Evolutionary conservation across 2,329 filamentous ascomycete species (phyloP).

Genomic region (Epichloe gansuensis): DNA sequence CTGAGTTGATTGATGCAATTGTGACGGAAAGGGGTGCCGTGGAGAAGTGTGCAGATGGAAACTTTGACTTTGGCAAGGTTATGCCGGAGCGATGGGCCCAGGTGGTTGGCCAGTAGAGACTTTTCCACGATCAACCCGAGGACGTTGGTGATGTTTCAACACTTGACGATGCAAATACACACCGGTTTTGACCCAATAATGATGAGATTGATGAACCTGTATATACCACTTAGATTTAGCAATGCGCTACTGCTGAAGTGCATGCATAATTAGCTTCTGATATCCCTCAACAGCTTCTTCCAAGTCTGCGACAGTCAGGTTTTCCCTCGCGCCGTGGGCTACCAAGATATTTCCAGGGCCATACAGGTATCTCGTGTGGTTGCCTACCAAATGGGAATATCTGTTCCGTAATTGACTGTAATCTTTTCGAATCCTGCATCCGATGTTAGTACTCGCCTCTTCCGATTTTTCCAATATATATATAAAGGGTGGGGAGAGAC

Average conservation of each 20-base stretch:
- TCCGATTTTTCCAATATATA: background rate
- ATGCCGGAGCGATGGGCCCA: constrained; percentile 43
- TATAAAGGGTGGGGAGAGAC: background rate
- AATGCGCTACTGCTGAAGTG: constrained; percentile 24
- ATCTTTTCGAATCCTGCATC: constrained; percentile 60
- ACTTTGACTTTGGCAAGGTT: constrained; percentile 51
- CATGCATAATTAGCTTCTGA: constrained; percentile 53
- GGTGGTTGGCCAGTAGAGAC: constrained; percentile 9
- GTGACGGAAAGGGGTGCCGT: constrained; percentile 87
- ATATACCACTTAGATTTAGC: background rate
- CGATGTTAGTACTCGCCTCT: constrained; percentile 8
- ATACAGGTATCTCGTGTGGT: constrained; percentile 55
- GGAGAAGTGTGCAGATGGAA: constrained; percentile 59
- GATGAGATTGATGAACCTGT: background rate
- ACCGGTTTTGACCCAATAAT: background rate
- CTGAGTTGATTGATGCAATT: constrained; percentile 79
- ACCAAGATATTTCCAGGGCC: constrained; percentile 68
- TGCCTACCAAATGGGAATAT: constrained; percentile 65
- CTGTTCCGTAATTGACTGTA: constrained; percentile 86
- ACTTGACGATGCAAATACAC: background rate
- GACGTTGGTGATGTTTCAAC: background rate
- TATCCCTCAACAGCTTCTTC: constrained; percentile 71
- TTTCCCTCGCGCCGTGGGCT: constrained; percentile 77
- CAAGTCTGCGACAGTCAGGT: constrained; percentile 61
- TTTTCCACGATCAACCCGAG: no score